These are phyloP conservation scores for Avena insularis DNA, from an alignment of 176 grass and related monocot genomes.

Conservation along the genomic window DNA sequence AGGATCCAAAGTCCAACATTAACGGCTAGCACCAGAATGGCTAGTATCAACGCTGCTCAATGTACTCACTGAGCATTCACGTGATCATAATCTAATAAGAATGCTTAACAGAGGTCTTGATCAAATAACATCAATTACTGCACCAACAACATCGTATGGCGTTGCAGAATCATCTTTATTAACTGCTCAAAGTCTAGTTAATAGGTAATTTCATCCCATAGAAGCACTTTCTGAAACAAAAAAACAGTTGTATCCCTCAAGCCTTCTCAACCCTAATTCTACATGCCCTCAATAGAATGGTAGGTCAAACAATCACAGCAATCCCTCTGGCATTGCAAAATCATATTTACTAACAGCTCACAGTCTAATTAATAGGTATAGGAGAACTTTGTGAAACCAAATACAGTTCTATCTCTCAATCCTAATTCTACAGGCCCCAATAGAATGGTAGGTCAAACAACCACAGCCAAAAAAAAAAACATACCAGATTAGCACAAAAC, in stretches of 20 bases:
- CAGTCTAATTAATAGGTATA: too few relatives aligned
- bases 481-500: conserved; percentile 11
- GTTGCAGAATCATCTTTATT: conserved; percentile 15
- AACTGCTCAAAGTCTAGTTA: background rate
- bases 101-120: background rate
- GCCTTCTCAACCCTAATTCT: background rate
- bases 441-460: too few relatives aligned
- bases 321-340: too few relatives aligned
- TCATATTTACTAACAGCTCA: too few relatives aligned
- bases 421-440: too few relatives aligned
- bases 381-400: too few relatives aligned
- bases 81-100: background rate
- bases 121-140: conserved; percentile 2
- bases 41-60: background rate
- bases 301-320: conserved; percentile 22
- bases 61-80: background rate
- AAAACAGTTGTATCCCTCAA: conserved; percentile 16
- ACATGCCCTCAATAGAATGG: background rate
- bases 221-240: conserved; percentile 9
- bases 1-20: background rate
- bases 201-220: conserved; percentile 9
- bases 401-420: too few relatives aligned
- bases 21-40: conserved; percentile 15
- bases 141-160: conserved; percentile 11
- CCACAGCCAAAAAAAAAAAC: conserved; percentile 1